These are phyloP conservation scores for Moricandia moricandioides DNA, from an alignment of 345 rosid genomes.

Conservation along the genomic window DNA sequence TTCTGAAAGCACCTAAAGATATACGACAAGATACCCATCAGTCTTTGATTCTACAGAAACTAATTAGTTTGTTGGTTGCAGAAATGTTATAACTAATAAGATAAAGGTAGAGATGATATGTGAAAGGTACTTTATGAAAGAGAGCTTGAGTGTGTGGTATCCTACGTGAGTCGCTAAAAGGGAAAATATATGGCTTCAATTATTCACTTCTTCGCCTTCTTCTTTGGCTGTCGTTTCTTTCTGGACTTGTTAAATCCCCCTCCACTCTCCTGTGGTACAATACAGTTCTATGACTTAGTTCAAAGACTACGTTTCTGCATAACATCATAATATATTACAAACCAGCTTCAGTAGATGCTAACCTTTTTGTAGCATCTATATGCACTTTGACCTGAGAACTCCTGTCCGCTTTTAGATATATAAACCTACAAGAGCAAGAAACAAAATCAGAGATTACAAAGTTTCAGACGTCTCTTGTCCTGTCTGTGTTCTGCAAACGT, in stretches of 20 bases:
- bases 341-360: slow-evolving; percentile 18
- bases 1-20: slow-evolving; percentile 27
- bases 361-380: slow-evolving; percentile 82
- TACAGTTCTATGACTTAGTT: not conserved
- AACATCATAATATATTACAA: not conserved
- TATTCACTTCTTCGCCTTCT: slow-evolving; percentile 30
- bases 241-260: slow-evolving; percentile 41
- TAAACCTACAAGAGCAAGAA: slow-evolving; percentile 56
- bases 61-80: not conserved
- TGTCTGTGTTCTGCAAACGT: not conserved
- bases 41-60: not conserved
- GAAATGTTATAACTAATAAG: slow-evolving; percentile 6
- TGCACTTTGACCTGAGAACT: slow-evolving; percentile 73
- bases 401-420: slow-evolving; percentile 64
- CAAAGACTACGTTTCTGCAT: not conserved
- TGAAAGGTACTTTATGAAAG: not conserved
- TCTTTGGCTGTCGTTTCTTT: slow-evolving; percentile 45
- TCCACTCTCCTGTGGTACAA: slow-evolving; percentile 54
- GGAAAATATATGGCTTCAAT: not conserved
- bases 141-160: not conserved
- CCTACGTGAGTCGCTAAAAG: slow-evolving; percentile 1
- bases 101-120: not conserved
- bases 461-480: not conserved
- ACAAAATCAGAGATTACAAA: not conserved
- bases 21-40: slow-evolving; percentile 32